These are phyloP conservation scores for Bryum argenteum DNA, from an alignment of 225 moss, liverwort and hornwort species.

Conservation along the genomic window DNA sequence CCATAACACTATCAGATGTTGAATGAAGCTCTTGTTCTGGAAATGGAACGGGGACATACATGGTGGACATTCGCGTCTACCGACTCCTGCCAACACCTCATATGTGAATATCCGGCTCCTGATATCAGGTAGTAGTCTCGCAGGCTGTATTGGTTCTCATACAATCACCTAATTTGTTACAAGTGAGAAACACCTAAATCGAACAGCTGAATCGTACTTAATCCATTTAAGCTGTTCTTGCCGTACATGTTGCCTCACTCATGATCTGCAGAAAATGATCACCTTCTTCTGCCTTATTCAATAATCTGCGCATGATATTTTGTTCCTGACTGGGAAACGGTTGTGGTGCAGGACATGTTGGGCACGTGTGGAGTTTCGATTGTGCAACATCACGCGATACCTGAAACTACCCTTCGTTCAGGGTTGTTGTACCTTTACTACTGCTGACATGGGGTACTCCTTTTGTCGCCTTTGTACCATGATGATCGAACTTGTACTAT, in stretches of 20 bases:
- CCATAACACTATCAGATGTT: slow-evolving; percentile 30
- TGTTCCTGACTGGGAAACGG: slow-evolving; percentile 21
- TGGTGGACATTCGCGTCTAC: slow-evolving; percentile 33
- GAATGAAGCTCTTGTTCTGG: slow-evolving; percentile 27
- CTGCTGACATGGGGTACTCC: slow-evolving; percentile 42
- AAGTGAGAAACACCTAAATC: too few species aligned
- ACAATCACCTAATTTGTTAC: too few species aligned
- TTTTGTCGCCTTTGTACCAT: slow-evolving; percentile 46
- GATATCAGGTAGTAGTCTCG: slow-evolving; percentile 42
- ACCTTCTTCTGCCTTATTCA: not conserved
- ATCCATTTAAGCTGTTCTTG: not conserved
- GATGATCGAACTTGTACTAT: slow-evolving; percentile 42
- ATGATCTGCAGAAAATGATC: slow-evolving; percentile 8
- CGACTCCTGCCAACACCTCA: slow-evolving; percentile 26
- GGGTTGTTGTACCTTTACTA: slow-evolving; percentile 39
- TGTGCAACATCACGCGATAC: slow-evolving; percentile 29
- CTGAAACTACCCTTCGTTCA: slow-evolving; percentile 25
- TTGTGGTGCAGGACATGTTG: slow-evolving; percentile 44
- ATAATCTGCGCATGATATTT: not conserved
- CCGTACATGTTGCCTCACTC: not conserved
- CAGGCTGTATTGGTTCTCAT: not conserved
- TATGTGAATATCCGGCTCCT: slow-evolving; percentile 32
- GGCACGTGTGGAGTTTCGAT: slow-evolving; percentile 28
- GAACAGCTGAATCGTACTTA: too few species aligned
- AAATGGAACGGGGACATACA: slow-evolving; percentile 15